A percentile compares a stretch with the other conserved stretches of the same genome.
These are phyloP conservation scores for Xylaria curta DNA, from an alignment of 495 filamentous ascomycete genomes.

Conservation along the genomic window DNA sequence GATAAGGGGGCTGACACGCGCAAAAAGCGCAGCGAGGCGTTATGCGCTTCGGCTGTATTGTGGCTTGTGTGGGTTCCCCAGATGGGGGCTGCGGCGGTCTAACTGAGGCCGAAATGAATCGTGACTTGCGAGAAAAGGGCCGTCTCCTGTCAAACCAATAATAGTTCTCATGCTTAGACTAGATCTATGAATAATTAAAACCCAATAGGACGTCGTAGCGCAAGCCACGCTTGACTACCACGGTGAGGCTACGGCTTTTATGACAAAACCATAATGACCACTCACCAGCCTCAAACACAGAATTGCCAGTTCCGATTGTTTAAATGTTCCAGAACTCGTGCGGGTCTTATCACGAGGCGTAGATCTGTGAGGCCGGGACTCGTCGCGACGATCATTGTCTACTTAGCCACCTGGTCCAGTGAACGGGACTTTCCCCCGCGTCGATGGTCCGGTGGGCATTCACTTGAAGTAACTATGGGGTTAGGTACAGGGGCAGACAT, in stretches of 20 bases:
- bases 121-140: slow-evolving; percentile 15
- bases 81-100: neutral
- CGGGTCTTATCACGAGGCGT: slow-evolving; percentile 8
- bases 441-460: slow-evolving; percentile 6
- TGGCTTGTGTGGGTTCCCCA: slow-evolving; percentile 15
- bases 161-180: no score
- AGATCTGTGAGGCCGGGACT: slow-evolving; percentile 11
- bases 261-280: slow-evolving; percentile 4
- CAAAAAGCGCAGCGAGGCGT: neutral
- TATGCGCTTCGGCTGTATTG: slow-evolving; percentile 18
- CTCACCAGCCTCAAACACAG: neutral
- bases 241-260: slow-evolving; percentile 2
- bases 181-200: neutral
- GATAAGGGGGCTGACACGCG: slow-evolving; percentile 5
- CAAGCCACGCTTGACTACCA: neutral
- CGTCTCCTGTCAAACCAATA: neutral
- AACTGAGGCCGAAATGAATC: slow-evolving; percentile 3
- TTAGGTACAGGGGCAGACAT: neutral
- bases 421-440: slow-evolving; percentile 14
- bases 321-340: slow-evolving; percentile 21
- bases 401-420: slow-evolving; percentile 10
- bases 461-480: neutral
- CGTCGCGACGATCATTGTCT: slow-evolving; percentile 8
- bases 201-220: neutral
- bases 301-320: neutral